A percentile compares a stretch with the other conserved stretches of the same genome.
These are phyloP conservation scores for Naumovozyma dairenensis DNA, from an alignment of 805 yeast genomes.

Conservation along the genomic window DNA sequence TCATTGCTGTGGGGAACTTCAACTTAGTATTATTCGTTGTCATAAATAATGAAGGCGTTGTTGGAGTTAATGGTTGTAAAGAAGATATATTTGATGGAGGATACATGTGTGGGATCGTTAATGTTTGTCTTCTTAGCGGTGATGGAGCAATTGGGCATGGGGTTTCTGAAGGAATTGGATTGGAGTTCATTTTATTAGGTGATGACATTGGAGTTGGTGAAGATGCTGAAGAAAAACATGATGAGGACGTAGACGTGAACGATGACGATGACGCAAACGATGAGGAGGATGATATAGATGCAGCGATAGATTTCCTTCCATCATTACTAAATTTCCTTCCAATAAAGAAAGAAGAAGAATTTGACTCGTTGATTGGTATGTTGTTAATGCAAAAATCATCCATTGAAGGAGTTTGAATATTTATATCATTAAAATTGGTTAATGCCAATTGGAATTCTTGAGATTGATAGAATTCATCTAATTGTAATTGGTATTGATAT, in stretches of 20 bases:
- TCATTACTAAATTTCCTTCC: neutral
- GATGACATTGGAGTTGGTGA: neutral
- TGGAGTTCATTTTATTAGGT: neutral
- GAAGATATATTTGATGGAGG: slow-evolving; percentile 12
- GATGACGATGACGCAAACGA: too few relatives aligned
- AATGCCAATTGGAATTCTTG: slow-evolving; percentile 16
- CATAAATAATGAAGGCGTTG: slow-evolving; percentile 13
- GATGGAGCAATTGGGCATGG: slow-evolving; percentile 12
- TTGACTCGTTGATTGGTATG: neutral
- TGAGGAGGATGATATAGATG: too few relatives aligned
- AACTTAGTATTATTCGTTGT: neutral
- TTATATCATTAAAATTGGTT: slow-evolving; percentile 7
- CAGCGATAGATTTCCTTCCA: too few relatives aligned
- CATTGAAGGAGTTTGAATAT: slow-evolving; percentile 1
- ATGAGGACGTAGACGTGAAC: too few relatives aligned
- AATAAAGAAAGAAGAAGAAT: neutral
- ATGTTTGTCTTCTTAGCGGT: slow-evolving; percentile 2
- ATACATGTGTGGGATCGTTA: slow-evolving; percentile 3
- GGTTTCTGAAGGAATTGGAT: slow-evolving; percentile 8
- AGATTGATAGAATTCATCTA: slow-evolving; percentile 18
- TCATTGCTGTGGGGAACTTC: too few relatives aligned
- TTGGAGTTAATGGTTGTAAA: slow-evolving; percentile 17
- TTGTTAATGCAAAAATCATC: slow-evolving; percentile 1
- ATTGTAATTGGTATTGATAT: slow-evolving; percentile 16
- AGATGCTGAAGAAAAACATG: neutral